These are phyloP conservation scores for Phytopythium litorale DNA, from an alignment of 352 stramenopile species.

Conservation along the genomic window DNA sequence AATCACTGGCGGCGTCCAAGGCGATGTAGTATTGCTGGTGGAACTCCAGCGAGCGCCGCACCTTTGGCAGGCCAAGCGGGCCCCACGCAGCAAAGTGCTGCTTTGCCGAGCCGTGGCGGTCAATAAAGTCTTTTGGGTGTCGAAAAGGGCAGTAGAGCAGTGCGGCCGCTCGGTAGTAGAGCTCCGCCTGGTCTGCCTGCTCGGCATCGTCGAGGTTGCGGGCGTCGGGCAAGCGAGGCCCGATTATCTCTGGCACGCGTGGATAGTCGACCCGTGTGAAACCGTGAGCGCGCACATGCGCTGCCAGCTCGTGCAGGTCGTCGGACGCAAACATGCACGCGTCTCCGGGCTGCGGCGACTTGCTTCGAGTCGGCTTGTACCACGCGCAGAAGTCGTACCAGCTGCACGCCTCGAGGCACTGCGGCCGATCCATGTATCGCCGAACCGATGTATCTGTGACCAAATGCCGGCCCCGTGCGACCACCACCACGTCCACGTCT, in stretches of 20 bases:
- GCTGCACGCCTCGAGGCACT: too few species aligned
- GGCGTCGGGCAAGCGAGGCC: conserved; percentile 12
- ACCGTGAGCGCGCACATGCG: conserved; percentile 5
- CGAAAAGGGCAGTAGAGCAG: conserved; percentile 15
- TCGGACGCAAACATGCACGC: conserved; percentile 1
- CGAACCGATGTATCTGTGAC: too few species aligned
- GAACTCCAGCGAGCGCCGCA: conserved; percentile 8
- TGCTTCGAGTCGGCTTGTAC: too few species aligned
- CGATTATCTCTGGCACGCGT: conserved; percentile 17
- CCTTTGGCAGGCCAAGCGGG: neutral
- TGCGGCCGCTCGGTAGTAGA: conserved; percentile 12
- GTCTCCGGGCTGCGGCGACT: too few species aligned
- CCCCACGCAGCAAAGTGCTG: neutral
- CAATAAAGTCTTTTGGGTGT: conserved; percentile 4
- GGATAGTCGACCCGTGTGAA: conserved; percentile 8
- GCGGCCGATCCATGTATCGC: too few species aligned
- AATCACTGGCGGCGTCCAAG: conserved; percentile 7
- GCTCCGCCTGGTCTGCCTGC: conserved; percentile 8
- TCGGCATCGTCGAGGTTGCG: conserved; percentile 8
- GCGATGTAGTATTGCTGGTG: conserved; percentile 18
- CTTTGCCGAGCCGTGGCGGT: neutral
- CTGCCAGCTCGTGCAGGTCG: neutral
- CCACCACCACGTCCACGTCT: too few species aligned
- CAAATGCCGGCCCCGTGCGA: too few species aligned
- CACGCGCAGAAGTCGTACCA: too few species aligned